Evolutionary conservation across 768 basidiomycete species (phyloP).

Genomic region (Ephemerocybe angulata): DNA sequence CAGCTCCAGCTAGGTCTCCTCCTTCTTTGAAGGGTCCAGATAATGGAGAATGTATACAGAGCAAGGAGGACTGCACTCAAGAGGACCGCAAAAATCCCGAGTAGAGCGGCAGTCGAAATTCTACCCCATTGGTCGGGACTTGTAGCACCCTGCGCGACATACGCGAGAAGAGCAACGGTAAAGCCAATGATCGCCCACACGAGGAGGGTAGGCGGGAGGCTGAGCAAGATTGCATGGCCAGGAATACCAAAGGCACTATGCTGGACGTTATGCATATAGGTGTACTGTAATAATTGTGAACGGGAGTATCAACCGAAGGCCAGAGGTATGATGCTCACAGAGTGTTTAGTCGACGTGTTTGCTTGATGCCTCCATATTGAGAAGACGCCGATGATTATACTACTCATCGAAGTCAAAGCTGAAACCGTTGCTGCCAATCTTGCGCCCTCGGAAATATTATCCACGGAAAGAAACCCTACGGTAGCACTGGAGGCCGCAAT

Average conservation of each 20-base stretch:
- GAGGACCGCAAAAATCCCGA: conserved; percentile 40
- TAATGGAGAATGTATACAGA: conserved; percentile 46
- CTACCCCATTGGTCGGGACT: conserved; percentile 18
- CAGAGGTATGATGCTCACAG: conserved; percentile 27
- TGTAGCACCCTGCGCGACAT: conserved; percentile 35
- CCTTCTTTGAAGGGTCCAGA: conserved; percentile 43
- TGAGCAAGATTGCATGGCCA: conserved; percentile 49
- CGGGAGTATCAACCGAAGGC: neutral
- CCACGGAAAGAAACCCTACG: conserved; percentile 45
- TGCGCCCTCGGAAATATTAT: conserved; percentile 33
- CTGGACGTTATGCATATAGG: conserved; percentile 51
- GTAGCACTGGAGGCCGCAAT: conserved; percentile 37
- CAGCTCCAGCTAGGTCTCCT: conserved; percentile 8
- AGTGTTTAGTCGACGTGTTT: conserved; percentile 40
- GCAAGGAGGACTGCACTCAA: conserved; percentile 34
- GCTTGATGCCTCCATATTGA: conserved; percentile 55
- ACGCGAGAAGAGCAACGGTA: conserved; percentile 42
- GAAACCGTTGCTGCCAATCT: conserved; percentile 41
- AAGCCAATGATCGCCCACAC: conserved; percentile 54
- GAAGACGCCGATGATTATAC: conserved; percentile 53
- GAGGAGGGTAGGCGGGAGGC: conserved; percentile 50
- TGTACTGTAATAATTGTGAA: conserved; percentile 36
- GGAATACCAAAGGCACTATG: conserved; percentile 41
- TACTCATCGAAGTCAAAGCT: conserved; percentile 48
- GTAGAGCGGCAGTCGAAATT: conserved; percentile 37